Evolutionary conservation across 495 filamentous ascomycete genomes (phyloP).

Genomic region (Bacidia rubella): DNA sequence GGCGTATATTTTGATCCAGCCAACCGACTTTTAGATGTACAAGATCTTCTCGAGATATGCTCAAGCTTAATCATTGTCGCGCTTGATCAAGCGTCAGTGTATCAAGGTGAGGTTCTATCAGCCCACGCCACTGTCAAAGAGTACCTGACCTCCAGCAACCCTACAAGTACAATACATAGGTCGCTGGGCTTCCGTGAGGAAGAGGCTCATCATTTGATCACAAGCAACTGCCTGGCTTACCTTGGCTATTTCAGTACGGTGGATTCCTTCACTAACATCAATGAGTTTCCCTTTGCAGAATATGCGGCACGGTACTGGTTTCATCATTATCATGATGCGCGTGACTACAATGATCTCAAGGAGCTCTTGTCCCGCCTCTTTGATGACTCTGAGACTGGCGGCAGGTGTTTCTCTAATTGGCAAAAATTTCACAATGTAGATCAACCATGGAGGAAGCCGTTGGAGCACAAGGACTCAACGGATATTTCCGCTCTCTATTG

Average conservation of each 20-base stretch:
- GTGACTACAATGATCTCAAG: neutral
- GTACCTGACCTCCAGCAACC: neutral
- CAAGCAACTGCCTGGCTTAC: neutral
- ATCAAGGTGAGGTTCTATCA: neutral
- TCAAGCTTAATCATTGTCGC: neutral
- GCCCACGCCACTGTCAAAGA: conserved; percentile 1
- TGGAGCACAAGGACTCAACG: neutral
- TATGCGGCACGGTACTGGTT: conserved; percentile 7
- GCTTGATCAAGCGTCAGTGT: neutral
- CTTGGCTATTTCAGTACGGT: neutral
- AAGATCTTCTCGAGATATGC: neutral
- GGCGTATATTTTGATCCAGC: neutral
- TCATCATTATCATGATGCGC: neutral
- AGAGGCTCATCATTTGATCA: neutral
- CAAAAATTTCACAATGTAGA: conserved; percentile 1
- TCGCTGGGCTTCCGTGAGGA: neutral
- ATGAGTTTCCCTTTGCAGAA: neutral
- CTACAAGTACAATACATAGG: neutral
- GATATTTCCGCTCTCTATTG: conserved; percentile 1
- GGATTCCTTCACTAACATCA: neutral
- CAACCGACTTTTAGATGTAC: neutral
- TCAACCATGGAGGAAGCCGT: neutral
- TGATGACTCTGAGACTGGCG: neutral
- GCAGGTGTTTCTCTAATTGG: neutral
- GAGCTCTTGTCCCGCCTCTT: neutral